These are phyloP conservation scores for Hypoxylon lenormandii DNA, from an alignment of 495 filamentous ascomycete species.

Conservation along the genomic window DNA sequence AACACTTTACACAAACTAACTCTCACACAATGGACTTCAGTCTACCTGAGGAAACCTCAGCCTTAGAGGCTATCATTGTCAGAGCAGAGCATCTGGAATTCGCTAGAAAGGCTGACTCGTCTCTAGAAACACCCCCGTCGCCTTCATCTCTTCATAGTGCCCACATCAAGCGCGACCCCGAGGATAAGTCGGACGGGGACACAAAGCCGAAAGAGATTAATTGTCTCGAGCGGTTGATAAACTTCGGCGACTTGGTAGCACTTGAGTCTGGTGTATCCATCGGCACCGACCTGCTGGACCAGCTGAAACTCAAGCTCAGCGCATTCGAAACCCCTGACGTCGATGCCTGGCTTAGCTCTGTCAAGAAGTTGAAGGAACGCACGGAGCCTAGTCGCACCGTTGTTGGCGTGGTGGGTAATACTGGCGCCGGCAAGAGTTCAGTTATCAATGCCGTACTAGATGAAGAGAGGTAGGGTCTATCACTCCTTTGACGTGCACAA, in stretches of 20 bases:
- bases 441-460: slow-evolving; percentile 71
- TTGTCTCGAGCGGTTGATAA: slow-evolving; percentile 22
- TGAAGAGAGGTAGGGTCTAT: slow-evolving; percentile 56
- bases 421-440: slow-evolving; percentile 70
- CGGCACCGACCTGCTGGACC: slow-evolving; percentile 46
- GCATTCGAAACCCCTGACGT: slow-evolving; percentile 20
- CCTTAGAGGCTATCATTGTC: neutral
- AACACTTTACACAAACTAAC: neutral
- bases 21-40: neutral
- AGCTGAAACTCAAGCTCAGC: slow-evolving; percentile 25
- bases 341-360: slow-evolving; percentile 58
- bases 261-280: slow-evolving; percentile 51
- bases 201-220: neutral
- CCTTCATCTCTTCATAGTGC: neutral
- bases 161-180: neutral
- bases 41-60: neutral
- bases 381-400: slow-evolving; percentile 56
- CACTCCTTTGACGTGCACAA: neutral
- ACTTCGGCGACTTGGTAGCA: slow-evolving; percentile 18
- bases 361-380: slow-evolving; percentile 49
- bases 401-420: slow-evolving; percentile 69
- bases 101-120: no score
- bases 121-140: neutral
- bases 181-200: neutral
- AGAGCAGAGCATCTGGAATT: neutral